Conservation (phyloP, 2,329 filamentous ascomycete genomes). For the Colletotrichum sp. region DNA sequence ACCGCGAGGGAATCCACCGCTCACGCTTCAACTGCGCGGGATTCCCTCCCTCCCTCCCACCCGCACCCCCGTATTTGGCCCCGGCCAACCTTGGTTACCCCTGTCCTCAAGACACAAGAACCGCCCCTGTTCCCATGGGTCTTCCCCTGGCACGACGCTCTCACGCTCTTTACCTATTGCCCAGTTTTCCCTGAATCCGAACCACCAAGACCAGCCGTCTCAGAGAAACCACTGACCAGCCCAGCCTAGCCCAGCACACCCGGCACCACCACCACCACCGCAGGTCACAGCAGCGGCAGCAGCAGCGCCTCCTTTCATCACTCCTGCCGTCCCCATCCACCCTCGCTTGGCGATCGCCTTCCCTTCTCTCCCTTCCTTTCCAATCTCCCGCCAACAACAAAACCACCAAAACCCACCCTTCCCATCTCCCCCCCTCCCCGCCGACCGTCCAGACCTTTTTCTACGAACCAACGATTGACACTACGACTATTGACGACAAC, state of each 20-base stretch:
- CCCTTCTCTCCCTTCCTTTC: conserved; percentile 14
- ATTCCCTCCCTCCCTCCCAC: background rate
- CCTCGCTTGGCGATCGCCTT: conserved; percentile 14
- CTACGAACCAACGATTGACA: background rate
- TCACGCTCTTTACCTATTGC: background rate
- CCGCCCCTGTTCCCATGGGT: background rate
- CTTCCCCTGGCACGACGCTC: background rate
- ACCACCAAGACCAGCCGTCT: background rate
- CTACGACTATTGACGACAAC: background rate
- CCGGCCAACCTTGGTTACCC: background rate
- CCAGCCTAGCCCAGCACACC: background rate
- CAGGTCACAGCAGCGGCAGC: background rate
- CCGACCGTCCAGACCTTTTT: background rate
- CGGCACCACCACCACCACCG: background rate
- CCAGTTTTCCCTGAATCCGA: conserved; percentile 19
- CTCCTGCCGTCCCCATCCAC: conserved; percentile 11
- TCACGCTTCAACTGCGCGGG: background rate
- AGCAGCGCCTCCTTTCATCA: conserved; percentile 18
- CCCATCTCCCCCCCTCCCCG: background rate
- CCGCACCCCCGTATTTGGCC: conserved; percentile 4
- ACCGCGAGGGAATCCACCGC: background rate
- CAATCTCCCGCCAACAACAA: conserved; percentile 14
- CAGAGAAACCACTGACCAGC: background rate
- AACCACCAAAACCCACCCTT: conserved; percentile 8
- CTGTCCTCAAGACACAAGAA: background rate